Evolutionary conservation across 23 red algal genomes (phyloP).

Genomic region (Cyanidioschyzon merolae): DNA sequence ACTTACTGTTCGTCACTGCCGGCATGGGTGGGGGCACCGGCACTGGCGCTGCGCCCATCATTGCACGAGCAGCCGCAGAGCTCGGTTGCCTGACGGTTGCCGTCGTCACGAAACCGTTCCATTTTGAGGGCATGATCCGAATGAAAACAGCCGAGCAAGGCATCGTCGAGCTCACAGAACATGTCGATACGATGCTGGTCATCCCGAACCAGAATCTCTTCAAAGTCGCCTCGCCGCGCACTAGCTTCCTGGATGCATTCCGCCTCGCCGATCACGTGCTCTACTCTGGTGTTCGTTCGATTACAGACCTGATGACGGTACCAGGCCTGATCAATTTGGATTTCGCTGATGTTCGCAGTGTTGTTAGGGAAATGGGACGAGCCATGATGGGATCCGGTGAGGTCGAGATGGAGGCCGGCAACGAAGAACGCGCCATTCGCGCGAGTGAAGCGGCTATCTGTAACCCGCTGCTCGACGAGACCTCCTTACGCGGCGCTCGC

Average conservation of each 20-base stretch:
- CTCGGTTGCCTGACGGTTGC: conserved; percentile 29
- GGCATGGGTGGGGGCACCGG: conserved; percentile 34
- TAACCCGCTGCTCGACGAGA: conserved; percentile 19
- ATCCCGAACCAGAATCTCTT: conserved; percentile 33
- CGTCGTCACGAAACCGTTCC: conserved; percentile 27
- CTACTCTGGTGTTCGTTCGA: conserved; percentile 15
- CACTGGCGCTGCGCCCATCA: conserved; percentile 21
- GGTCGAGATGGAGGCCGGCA: conserved; percentile 21
- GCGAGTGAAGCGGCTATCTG: conserved; percentile 17
- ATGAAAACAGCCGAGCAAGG: conserved; percentile 8
- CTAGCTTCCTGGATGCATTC: conserved; percentile 18
- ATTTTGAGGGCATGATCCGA: conserved; percentile 18
- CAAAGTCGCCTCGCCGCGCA: conserved; percentile 14
- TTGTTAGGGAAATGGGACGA: conserved; percentile 21
- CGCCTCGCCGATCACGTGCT: conserved; percentile 31
- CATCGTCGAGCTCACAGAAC: conserved; percentile 9
- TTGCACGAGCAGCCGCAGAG: conserved; percentile 20
- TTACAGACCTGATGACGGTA: conserved; percentile 27
- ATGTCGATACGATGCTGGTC: conserved; percentile 26
- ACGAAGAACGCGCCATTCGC: conserved; percentile 8
- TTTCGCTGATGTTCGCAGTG: conserved; percentile 31
- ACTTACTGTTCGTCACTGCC: conserved; percentile 30
- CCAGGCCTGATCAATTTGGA: conserved; percentile 30
- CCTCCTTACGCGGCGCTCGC: conserved; percentile 12
- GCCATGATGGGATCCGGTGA: conserved; percentile 29